phyloP scores from a whole-genome alignment of 2,329 filamentous ascomycete genomes.

The Phialophora verrucosa region DNA sequence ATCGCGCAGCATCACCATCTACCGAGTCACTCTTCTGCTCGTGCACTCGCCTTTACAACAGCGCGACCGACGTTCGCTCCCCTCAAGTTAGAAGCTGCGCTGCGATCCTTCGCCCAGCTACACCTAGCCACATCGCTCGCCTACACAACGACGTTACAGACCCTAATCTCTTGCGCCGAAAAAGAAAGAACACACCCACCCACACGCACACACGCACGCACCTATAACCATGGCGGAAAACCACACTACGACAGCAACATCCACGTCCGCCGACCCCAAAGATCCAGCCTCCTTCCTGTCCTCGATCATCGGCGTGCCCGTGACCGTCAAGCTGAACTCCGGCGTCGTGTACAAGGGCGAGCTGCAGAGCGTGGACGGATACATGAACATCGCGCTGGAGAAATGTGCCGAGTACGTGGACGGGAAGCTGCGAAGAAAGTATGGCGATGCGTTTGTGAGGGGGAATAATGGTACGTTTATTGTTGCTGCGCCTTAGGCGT shows the following conservation, averaged over 20 bases:
- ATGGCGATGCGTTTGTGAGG: conserved; percentile 93
- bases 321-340: conserved; percentile 98
- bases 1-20: too few species aligned
- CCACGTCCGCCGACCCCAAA: conserved; percentile 52
- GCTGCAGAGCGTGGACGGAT: conserved; percentile 94
- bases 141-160: too few species aligned
- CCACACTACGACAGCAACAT: conserved; percentile 22
- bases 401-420: conserved; percentile 92
- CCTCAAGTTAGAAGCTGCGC: too few species aligned
- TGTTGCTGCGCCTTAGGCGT: neutral
- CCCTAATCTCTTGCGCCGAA: neutral
- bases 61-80: too few species aligned
- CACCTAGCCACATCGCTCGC: too few species aligned
- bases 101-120: too few species aligned
- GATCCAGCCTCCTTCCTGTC: conserved; percentile 92
- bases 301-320: conserved; percentile 91
- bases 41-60: too few species aligned
- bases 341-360: conserved; percentile 98
- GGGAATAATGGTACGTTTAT: conserved; percentile 81
- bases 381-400: conserved; percentile 99
- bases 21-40: too few species aligned
- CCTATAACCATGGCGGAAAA: conserved; percentile 16
- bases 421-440: conserved; percentile 78
- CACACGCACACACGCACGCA: neutral
- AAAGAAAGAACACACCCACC: neutral